Conservation (phyloP, 2,329 filamentous ascomycete species). For the Teratosphaeria viscida region DNA sequence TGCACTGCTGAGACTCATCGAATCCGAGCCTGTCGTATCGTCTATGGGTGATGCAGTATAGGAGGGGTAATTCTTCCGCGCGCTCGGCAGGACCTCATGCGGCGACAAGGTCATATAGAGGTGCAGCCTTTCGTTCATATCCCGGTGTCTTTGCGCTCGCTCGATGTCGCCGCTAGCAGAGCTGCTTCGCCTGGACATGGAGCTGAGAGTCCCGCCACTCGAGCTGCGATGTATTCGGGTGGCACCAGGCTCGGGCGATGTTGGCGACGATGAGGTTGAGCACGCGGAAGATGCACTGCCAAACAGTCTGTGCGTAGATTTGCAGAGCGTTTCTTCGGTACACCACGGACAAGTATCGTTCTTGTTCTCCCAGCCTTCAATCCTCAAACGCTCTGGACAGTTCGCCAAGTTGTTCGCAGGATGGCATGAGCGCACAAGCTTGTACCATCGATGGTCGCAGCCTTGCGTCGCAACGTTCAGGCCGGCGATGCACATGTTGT, state of each 20-base stretch:
- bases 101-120: slow-evolving; percentile 23
- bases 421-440: slow-evolving; percentile 34
- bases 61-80: slow-evolving; percentile 23
- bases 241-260: slow-evolving; percentile 4
- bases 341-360: slow-evolving; percentile 40
- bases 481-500: slow-evolving; percentile 40
- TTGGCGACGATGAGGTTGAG: slow-evolving; percentile 16
- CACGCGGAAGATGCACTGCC: slow-evolving; percentile 34
- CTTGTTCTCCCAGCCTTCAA: slow-evolving; percentile 42
- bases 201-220: slow-evolving; percentile 15
- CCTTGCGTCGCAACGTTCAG: slow-evolving; percentile 37
- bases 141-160: slow-evolving; percentile 19
- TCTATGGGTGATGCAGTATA: slow-evolving; percentile 5
- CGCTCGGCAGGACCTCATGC: slow-evolving; percentile 24
- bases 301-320: slow-evolving; percentile 38
- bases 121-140: slow-evolving; percentile 26
- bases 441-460: slow-evolving; percentile 42
- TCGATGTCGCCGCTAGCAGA: slow-evolving; percentile 16
- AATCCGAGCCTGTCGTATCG: slow-evolving; percentile 2
- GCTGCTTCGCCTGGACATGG: slow-evolving; percentile 21
- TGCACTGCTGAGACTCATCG: slow-evolving; percentile 1
- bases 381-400: slow-evolving; percentile 34
- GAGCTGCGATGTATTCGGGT: slow-evolving; percentile 10
- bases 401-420: slow-evolving; percentile 36
- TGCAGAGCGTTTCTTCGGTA: slow-evolving; percentile 26